Base-by-base conservation (phyloP, 768 basidiomycete genomes). In the Russula brevipes region DNA sequence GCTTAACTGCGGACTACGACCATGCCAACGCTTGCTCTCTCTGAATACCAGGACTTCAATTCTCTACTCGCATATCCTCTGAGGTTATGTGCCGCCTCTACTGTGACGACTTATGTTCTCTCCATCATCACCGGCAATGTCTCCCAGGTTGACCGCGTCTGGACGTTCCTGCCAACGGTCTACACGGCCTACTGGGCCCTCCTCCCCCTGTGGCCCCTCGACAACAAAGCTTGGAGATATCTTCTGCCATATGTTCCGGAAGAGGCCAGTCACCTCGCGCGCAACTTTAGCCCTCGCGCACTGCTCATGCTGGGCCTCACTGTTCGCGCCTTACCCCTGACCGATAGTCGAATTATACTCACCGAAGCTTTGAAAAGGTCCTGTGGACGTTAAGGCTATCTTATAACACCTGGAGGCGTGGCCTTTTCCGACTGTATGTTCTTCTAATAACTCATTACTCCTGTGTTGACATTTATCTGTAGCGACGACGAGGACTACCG, bases 401-500 rank as follows among this genome's bases (percentile, higher is more conserved):
- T 7, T 91, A 90, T 70, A 93, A 98, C 71, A 88, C 93, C 0
- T 86, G 85, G 73, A 79, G 93, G 41, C 82, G 96, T 55, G 96
- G 91, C 3, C 77, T 96, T 6, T 93, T 92, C 70, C 80, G 73
- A 54, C 73, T 86, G 89, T 91, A 68, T 60, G 85, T 74, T 4
- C 46, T 39, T 41, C 14, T 31, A 1, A 52, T 46, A 9, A 35
- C n/a, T 30, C 57, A 35, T 45, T 5, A 30, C 30, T 14, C 24
- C 2, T 41, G 54, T 41, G 54, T n/a, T 49, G 19, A 59, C 12
- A 12, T 10, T 3, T 35, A 19, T 47, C 44, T 2, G 9, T 36
- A 91, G 89, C 7, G 79, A 82, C 33, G 91, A 90, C 31, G 94
- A 96, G 73, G 94, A 97, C 73, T 98, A 98, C 70, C 88, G 96